Conservation (phyloP, 179 eudicot species). For the Pouteria campechiana region DNA sequence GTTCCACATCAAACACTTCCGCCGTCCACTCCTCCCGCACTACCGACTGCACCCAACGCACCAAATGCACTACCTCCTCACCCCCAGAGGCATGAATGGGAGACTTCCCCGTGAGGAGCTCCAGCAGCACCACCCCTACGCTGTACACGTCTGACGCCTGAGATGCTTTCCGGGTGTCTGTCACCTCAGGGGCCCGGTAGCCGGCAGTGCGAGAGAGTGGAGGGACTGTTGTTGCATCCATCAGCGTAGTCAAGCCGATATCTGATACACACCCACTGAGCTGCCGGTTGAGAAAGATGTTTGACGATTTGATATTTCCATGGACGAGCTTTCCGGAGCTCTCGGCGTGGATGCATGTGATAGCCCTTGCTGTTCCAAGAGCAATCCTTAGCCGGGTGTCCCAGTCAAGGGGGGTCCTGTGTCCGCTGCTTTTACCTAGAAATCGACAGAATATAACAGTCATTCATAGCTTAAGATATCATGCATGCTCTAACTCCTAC, state of each 20-base stretch:
- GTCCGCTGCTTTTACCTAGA: constrained; percentile 55
- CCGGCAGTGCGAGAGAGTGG: constrained; percentile 71
- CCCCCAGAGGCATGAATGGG: constrained; percentile 56
- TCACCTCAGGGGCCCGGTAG: constrained; percentile 72
- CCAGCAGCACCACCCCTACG: constrained; percentile 62
- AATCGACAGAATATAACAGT: no score
- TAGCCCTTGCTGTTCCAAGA: constrained; percentile 66
- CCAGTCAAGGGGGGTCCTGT: constrained; percentile 46
- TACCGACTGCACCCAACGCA: constrained; percentile 83
- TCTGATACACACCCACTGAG: constrained; percentile 52
- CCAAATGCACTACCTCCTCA: constrained; percentile 64
- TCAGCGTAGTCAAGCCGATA: constrained; percentile 48
- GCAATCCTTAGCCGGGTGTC: constrained; percentile 53
- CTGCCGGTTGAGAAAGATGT: constrained; percentile 45
- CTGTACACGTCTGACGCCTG: constrained; percentile 72
- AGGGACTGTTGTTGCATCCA: constrained; percentile 46
- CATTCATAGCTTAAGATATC: no score
- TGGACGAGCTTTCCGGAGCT: constrained; percentile 54
- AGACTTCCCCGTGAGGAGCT: constrained; percentile 70
- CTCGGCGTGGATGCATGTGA: constrained; percentile 39
- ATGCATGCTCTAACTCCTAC: no score
- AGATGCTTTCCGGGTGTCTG: constrained; percentile 55
- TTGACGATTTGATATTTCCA: constrained; percentile 67
- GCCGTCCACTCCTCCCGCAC: constrained; percentile 81
- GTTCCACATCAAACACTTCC: constrained; percentile 71